Evolutionary conservation across 805 yeast genomes (phyloP), one percentile per base, ranked within the genome.

Genomic region (Kluyveromyces lactis): DNA sequence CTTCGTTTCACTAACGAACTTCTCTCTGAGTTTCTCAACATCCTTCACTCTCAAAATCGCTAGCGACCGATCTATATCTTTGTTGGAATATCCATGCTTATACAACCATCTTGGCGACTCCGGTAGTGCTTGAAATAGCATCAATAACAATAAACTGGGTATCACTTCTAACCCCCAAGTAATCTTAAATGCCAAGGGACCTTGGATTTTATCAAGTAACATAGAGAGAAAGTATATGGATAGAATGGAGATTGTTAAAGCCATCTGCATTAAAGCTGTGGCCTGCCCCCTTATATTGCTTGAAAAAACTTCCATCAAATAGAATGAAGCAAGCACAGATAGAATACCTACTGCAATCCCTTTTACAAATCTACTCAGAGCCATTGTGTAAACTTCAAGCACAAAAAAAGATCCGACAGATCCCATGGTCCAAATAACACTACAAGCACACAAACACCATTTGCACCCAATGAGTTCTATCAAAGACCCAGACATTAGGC

Each of bases 21-120:
- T 50, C 1, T 59, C 50, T 35, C 52, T 55, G 1, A 62, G 47
- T 4, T 17, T 36, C 17, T 36, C 33, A 10, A 11, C 18, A 18
- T 36, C 27, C 13, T 8, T n/a, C 9, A 18, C 39, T 27, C 24
- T 27, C 12, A 36, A 9, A 11, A 36, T 36, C 3, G 15, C 13
- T 18, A 34, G 17, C n/a, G 37, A 34, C 11, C 23, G 19, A 2
- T 27, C 26, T 12, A 36, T 18, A 12, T 27, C n/a, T 4, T 18
- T 21, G n/a, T 28, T 21, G 16, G 21, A 8, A 3, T 46, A 23
- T 1, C 60, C 58, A 18, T 43, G 48, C 3, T 46, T 16, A 0
- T 70, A 70, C 31, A 73, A 62, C 80, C 80, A 76, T 45, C 74
- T 68, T 2, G 82, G 81, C 3, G 81, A 72, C 49, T 77, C 82